A percentile compares a stretch with the other conserved stretches of the same genome.
These are phyloP conservation scores for Liquidambar formosana DNA, from an alignment of 164 flowering plant genomes.

Conservation along the genomic window DNA sequence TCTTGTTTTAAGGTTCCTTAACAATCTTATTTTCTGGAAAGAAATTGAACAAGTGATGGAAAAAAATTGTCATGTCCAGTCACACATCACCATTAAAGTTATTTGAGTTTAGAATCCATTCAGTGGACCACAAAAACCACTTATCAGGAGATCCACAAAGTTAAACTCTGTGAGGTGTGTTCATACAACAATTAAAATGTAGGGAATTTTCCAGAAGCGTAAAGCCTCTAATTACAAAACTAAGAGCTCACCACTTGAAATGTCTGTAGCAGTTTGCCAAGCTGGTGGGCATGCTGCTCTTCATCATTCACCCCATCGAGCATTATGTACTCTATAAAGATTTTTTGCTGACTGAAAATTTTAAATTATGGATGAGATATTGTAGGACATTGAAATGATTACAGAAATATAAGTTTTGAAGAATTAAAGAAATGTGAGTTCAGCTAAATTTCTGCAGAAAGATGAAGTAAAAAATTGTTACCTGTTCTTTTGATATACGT, in stretches of 20 bases:
- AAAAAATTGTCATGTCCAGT: too few species aligned
- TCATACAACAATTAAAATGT: neutral
- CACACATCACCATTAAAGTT: too few species aligned
- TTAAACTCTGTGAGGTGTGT: neutral
- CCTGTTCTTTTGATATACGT: constrained; percentile 73
- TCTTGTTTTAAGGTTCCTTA: too few species aligned
- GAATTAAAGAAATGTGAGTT: neutral
- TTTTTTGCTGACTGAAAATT: constrained; percentile 74
- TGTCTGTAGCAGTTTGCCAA: constrained; percentile 74
- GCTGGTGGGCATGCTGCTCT: constrained; percentile 88
- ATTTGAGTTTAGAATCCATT: too few species aligned
- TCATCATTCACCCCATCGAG: constrained; percentile 93
- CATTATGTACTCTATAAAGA: constrained; percentile 97
- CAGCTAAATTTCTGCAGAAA: neutral
- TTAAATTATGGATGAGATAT: constrained; percentile 8
- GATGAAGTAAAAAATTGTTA: constrained; percentile 4
- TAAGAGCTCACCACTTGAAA: constrained; percentile 77
- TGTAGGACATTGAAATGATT: neutral
- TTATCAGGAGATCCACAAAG: too few species aligned
- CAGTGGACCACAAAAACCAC: too few species aligned
- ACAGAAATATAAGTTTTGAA: neutral
- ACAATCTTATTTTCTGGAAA: too few species aligned
- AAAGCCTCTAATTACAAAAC: neutral
- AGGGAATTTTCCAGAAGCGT: neutral
- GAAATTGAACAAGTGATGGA: too few species aligned